Conservation (phyloP, 805 yeast species). For the Ogataea sp. region DNA sequence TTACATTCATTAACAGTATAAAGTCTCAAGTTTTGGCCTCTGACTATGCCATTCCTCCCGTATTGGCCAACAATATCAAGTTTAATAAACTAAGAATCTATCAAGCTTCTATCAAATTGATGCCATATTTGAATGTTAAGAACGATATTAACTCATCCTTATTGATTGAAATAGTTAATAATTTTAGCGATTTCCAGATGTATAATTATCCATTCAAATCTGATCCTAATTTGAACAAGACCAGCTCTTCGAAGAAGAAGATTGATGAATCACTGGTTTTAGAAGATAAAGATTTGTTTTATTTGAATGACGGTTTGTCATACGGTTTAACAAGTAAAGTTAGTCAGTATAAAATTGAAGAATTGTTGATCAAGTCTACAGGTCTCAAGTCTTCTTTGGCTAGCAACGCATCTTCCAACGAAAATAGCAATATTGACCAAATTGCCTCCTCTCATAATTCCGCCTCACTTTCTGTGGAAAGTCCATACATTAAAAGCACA, state of each 20-base stretch:
- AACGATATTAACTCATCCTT: constrained; percentile 24
- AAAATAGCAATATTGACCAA: constrained; percentile 18
- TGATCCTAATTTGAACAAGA: constrained; percentile 1
- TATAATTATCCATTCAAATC: constrained; percentile 7
- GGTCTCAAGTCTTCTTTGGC: constrained; percentile 2
- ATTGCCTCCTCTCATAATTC: constrained; percentile 2
- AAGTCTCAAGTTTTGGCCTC: constrained; percentile 12
- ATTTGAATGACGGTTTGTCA: constrained; percentile 28
- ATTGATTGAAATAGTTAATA: constrained; percentile 24
- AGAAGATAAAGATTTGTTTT: constrained; percentile 24
- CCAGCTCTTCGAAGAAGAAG: constrained; percentile 6
- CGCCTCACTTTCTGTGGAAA: constrained; percentile 20
- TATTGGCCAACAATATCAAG: constrained; percentile 15
- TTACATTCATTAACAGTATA: constrained; percentile 19
- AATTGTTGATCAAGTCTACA: constrained; percentile 20
- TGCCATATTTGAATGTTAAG: constrained; percentile 24
- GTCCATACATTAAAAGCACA: constrained; percentile 21
- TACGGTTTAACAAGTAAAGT: constrained; percentile 37
- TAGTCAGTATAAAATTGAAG: constrained; percentile 23
- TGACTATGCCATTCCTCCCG: constrained; percentile 8
- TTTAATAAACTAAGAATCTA: constrained; percentile 24
- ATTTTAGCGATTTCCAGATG: constrained; percentile 19
- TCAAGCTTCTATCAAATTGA: constrained; percentile 22
- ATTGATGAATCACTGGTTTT: constrained; percentile 4
- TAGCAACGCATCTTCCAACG: constrained; percentile 4